A percentile compares a stretch with the other conserved stretches of the same genome.
These are phyloP conservation scores for Hortaea sp. DNA, from an alignment of 2,329 filamentous ascomycete genomes.

Conservation along the genomic window DNA sequence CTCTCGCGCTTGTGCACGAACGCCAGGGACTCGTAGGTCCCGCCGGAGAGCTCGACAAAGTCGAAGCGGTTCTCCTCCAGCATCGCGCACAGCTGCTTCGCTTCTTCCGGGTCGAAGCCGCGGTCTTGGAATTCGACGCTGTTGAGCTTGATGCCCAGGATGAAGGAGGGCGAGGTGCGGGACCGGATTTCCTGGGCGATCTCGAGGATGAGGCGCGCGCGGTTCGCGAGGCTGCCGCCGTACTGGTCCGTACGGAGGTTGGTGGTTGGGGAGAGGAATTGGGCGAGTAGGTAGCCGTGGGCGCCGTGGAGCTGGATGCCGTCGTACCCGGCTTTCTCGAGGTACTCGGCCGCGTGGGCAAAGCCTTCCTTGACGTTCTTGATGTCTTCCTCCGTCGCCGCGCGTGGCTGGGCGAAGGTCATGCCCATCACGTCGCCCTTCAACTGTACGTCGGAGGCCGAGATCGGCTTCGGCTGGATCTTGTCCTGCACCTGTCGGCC, in stretches of 20 bases:
- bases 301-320: slow-evolving; percentile 37
- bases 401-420: slow-evolving; percentile 44
- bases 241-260: slow-evolving; percentile 36
- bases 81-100: slow-evolving; percentile 36
- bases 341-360: slow-evolving; percentile 50
- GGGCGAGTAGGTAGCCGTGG: slow-evolving; percentile 37
- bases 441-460: slow-evolving; percentile 41
- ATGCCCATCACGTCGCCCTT: slow-evolving; percentile 35
- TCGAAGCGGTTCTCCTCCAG: slow-evolving; percentile 43
- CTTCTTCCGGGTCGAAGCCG: slow-evolving; percentile 43
- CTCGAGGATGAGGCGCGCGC: slow-evolving; percentile 32
- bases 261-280: slow-evolving; percentile 34
- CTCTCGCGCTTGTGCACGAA: slow-evolving; percentile 45
- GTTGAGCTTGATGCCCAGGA: slow-evolving; percentile 50
- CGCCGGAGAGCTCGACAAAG: slow-evolving; percentile 51
- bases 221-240: slow-evolving; percentile 34
- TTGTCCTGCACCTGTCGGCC: slow-evolving; percentile 43
- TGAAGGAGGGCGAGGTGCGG: slow-evolving; percentile 30
- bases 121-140: slow-evolving; percentile 46
- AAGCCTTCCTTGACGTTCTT: slow-evolving; percentile 49
- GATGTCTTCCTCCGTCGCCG: slow-evolving; percentile 47
- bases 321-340: slow-evolving; percentile 52
- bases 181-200: slow-evolving; percentile 29
- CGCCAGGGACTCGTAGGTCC: slow-evolving; percentile 47
- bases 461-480: slow-evolving; percentile 43